Base-by-base conservation (phyloP, 768 basidiomycete species). In the Psilocybe cubensis region DNA sequence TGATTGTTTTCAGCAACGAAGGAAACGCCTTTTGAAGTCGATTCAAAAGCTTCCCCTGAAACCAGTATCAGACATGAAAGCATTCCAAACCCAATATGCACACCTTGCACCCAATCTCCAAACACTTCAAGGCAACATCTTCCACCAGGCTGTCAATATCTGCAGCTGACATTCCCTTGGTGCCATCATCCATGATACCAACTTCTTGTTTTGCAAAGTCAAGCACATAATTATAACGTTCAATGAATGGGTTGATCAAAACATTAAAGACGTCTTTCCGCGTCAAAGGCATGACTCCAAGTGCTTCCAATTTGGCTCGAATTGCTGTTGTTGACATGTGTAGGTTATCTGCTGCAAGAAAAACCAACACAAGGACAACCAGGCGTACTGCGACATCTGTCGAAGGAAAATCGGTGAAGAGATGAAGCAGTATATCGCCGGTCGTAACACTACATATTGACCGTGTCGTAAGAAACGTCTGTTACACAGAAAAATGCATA, bases 381-480 rank as follows among this genome's bases (percentile, higher is more conserved):
- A 86, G 78, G 40, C 89, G 86, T 60, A 85, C 87, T 45, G 76
- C 76, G 20, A 79, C 78, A 64, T 89, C 82, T 6, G 76, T 63
- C 41, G 82, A 84, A 20, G 87, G 86, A 67, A 88, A 91, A 66
- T 92, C 90, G 44, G 74, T 69, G 68, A 82, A 87, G 42, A 92
- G 78, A 51, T 83, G 80, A 23, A 84, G 81, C 35, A 92, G 77
- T 29, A 79, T 80, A 63, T 79, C 78, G 52, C 76, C 77, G 18
- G 81, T 83, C 52, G 73, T 68, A 20, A 70, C 47, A 24, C 72
- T 77, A 21, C 82, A 83, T 57, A 92, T 83, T 5, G 87, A 86
- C 52, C 89, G 85, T 1, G 88, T 87, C 44, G 79, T 84, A 61
- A 85, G 70, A 73, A 91, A 92, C 9, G 87, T 81, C 90, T 92